Base-by-base conservation (phyloP, 768 basidiomycete species). In the Pulveroboletus ravenelii region DNA sequence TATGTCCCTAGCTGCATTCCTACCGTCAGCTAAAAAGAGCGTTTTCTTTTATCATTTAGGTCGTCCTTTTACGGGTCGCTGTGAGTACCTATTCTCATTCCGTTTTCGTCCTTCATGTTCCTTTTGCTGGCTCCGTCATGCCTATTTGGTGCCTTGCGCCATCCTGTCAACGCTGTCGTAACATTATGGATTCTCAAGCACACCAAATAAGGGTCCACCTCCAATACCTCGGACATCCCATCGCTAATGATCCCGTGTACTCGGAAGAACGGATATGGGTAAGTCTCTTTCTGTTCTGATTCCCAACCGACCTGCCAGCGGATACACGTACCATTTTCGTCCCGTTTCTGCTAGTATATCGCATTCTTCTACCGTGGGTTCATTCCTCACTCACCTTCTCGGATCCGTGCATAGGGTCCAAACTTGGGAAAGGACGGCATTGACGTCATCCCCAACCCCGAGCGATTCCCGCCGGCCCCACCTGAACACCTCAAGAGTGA, bases 121-220 rank as follows among this genome's bases (percentile, higher is more conserved):
- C 23, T 34, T 25, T 51, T 39, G 27, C 41, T 32, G 18, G 7
- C 15, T 41, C 18, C 14, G 41, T 41, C 39, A 39, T 50, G 20
- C 9, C 17, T 20, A 15, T 15, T 32, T 10, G 37, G 32, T 10
- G 12, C 12, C 6, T 2, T 15, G 30, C 46, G 15, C 30, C 29
- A 31, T 32, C 27, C 32, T 38, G 52, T 51, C 46, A 13, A 52
- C 8, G 23, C 45, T 61, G 45, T 23, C 30, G 50, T 37, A 37
- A 41, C 47, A 42, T 39, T 8, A 46, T 51, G 20, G 36, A 30
- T 27, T 38, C 41, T 18, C 2, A 57, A 96, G 93, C 96, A 0
- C 96, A 99, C 70, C 96, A 99, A 69, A 89, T 98, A 51, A 81
- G 96, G 44, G 95, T 99, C 3, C 96, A 99, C 63, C 78, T 99